Conservation (phyloP, 2,329 filamentous ascomycete species). For the Aspergillus flavus region DNA sequence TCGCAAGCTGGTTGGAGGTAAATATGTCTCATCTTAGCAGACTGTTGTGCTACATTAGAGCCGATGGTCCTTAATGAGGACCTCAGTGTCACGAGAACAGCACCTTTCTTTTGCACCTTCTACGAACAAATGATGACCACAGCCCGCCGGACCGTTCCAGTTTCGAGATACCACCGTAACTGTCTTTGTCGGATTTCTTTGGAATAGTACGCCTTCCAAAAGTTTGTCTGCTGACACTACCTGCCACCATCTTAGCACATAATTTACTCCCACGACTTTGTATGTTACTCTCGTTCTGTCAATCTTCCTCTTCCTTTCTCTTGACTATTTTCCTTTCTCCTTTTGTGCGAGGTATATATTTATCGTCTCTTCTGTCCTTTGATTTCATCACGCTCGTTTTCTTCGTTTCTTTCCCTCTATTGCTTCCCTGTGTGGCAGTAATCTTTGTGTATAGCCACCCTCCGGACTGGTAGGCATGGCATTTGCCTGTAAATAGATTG, state of each 20-base stretch:
- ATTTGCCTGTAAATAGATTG: slow-evolving; percentile 22
- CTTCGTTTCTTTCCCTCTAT: slow-evolving; percentile 1
- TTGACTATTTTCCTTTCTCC: slow-evolving; percentile 9
- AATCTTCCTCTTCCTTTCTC: neutral
- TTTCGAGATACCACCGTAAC: neutral
- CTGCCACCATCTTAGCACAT: neutral
- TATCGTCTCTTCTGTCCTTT: slow-evolving; percentile 9
- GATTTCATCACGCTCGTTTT: neutral
- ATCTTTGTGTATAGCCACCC: slow-evolving; percentile 6
- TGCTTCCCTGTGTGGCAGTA: slow-evolving; percentile 14
- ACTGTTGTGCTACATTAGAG: neutral
- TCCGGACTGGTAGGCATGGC: slow-evolving; percentile 11
- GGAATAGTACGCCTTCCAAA: slow-evolving; percentile 15
- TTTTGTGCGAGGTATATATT: slow-evolving; percentile 15
- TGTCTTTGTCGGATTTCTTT: slow-evolving; percentile 10
- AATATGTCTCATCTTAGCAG: slow-evolving; percentile 63
- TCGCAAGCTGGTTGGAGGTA: slow-evolving; percentile 72
- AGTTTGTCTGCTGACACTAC: slow-evolving; percentile 3
- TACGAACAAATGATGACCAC: slow-evolving; percentile 13
- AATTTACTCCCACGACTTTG: slow-evolving; percentile 6
- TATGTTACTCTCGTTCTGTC: slow-evolving; percentile 2
- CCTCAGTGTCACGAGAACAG: neutral
- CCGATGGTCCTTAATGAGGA: no score
- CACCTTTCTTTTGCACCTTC: neutral
- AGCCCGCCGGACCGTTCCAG: neutral